phyloP scores from a whole-genome alignment of 495 filamentous ascomycete genomes.

The Trichocladium uniseriatum region DNA sequence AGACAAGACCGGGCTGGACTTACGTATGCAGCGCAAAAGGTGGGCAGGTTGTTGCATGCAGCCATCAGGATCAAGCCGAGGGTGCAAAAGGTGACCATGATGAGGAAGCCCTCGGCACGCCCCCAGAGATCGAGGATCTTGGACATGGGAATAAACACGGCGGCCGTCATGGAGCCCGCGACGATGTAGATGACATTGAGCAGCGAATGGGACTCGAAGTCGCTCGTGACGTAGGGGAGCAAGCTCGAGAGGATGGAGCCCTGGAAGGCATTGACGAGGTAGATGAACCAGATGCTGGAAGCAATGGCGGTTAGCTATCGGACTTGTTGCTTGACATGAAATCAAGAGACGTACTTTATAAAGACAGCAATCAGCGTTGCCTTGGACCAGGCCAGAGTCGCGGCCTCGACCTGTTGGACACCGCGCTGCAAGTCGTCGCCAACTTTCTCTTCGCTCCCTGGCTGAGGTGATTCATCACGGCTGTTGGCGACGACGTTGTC shows the following conservation, averaged over 20 bases:
- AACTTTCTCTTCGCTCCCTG: too few species aligned
- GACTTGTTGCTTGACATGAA: too few species aligned
- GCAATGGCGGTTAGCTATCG: background rate
- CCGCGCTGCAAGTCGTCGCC: constrained; percentile 22
- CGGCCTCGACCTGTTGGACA: constrained; percentile 36
- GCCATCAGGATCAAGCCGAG: constrained; percentile 27
- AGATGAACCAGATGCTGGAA: constrained; percentile 24
- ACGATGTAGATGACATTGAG: constrained; percentile 45
- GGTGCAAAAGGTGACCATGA: constrained; percentile 15
- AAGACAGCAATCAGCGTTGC: constrained; percentile 29
- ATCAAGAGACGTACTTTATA: too few species aligned
- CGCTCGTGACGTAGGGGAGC: constrained; percentile 35
- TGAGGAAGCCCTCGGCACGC: constrained; percentile 22
- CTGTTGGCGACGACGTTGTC: background rate
- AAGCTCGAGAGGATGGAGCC: constrained; percentile 26
- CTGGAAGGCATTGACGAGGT: constrained; percentile 32
- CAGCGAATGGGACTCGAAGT: constrained; percentile 45
- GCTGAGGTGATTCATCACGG: too few species aligned
- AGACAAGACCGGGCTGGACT: background rate
- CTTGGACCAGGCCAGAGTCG: constrained; percentile 35
- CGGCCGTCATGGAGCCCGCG: constrained; percentile 12
- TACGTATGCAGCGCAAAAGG: constrained; percentile 19
- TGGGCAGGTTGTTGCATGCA: constrained; percentile 19
- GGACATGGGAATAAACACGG: constrained; percentile 24
- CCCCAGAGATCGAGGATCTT: constrained; percentile 29